Evolutionary conservation across 306 rosid genomes (phyloP), one percentile per base, ranked within the genome.

Genomic region (Citrullus amarus): DNA sequence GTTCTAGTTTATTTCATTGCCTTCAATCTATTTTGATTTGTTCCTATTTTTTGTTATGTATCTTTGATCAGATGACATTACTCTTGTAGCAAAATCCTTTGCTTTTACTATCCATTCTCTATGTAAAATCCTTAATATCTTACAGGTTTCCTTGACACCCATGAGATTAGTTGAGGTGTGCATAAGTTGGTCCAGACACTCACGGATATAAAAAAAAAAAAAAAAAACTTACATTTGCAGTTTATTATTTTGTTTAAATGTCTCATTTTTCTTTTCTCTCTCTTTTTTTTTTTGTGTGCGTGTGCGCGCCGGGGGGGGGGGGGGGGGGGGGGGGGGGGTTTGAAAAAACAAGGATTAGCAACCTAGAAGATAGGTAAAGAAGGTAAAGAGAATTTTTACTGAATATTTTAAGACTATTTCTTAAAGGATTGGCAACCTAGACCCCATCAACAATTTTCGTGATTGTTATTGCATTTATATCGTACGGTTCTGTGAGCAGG

Each of bases 401-500:
- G 6, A 14, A 50, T 15, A 46, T 46, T 46, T 46, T 10, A 14
- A 50, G 17, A 50, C 15, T 9, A 10, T 50, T 4, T 50, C 48
- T 9, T 32, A 7, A 50, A 51, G 56, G 56, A 1, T 51, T 51
- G 15, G 18, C 56, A 15, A 51, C 6, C 18, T 51, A 4, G 56
- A 51, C 56, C 56, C 7, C 0, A 51, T 51, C 18, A 51, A 13
- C 18, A 51, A 66, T 9, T 66, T 9, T 66, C 28, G 8, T 36
- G 50, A 36, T 32, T 63, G 50, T 44, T 66, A 8, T 66, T 85
- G 54, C 75, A 63, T 77, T 81, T 70, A 81, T 70, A 14, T 46
- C 78, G 51, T 62, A 68, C 32, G 69, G 73, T 84, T 32, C 22
- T 74, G 25, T 11, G 17, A 28, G 62, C 90, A 94, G 97, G 82